Percentiles rank a stretch among this genome's conserved stretches.
phyloP scores from a whole-genome alignment of 139 green algal genomes.

The Pseudopediastrum boryanum region DNA sequence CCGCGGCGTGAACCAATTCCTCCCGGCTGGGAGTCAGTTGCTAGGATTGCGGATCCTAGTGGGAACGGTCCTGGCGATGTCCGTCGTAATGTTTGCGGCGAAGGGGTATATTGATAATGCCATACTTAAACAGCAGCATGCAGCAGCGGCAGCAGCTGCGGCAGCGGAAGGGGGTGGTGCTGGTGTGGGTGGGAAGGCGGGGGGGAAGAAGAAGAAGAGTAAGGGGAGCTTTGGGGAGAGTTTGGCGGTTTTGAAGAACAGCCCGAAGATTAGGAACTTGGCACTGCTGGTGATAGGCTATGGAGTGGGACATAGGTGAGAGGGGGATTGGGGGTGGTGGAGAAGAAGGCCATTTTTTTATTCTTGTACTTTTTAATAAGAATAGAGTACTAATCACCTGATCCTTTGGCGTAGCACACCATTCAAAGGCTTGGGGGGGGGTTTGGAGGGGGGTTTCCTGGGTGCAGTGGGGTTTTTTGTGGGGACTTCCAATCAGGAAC shows the following conservation, averaged over 20 bases:
- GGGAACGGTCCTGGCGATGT: slow-evolving; percentile 59
- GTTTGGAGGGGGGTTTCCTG: too few relatives aligned
- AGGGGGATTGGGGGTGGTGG: too few relatives aligned
- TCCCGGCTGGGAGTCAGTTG: slow-evolving; percentile 38
- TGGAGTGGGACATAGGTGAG: slow-evolving; percentile 69
- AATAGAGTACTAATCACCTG: too few relatives aligned
- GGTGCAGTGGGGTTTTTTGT: too few relatives aligned
- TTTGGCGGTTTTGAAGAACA: slow-evolving; percentile 62
- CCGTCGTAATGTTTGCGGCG: slow-evolving; percentile 63
- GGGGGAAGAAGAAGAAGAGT: slow-evolving; percentile 63
- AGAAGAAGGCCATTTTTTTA: too few relatives aligned
- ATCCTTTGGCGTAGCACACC: too few relatives aligned
- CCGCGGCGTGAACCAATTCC: slow-evolving; percentile 13
- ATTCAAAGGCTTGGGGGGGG: too few relatives aligned
- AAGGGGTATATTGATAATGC: slow-evolving; percentile 58
- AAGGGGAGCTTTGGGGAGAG: slow-evolving; percentile 65
- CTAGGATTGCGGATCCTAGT: slow-evolving; percentile 60
- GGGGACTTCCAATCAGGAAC: too few relatives aligned
- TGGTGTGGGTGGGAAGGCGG: neutral
- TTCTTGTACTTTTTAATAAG: too few relatives aligned
- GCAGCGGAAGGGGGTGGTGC: neutral
- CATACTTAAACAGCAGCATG: slow-evolving; percentile 19
- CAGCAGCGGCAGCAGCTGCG: slow-evolving; percentile 7
- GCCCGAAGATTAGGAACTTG: slow-evolving; percentile 74
- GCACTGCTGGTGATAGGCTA: slow-evolving; percentile 79